These are phyloP conservation scores for Rhamnella rubrinervis DNA, from an alignment of 331 rosid genomes.

Conservation along the genomic window DNA sequence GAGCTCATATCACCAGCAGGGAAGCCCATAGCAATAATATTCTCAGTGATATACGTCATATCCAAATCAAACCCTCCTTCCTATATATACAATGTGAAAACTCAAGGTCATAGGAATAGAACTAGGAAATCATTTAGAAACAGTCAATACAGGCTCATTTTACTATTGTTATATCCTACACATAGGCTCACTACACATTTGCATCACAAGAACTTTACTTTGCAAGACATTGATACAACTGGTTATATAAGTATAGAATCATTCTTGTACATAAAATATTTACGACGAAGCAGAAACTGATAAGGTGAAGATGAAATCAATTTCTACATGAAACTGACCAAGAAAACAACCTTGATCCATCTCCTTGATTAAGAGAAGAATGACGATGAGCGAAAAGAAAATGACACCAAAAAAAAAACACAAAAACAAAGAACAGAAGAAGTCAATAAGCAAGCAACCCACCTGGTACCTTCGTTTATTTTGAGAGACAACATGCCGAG, in stretches of 20 bases:
- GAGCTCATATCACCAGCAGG: constrained; percentile 99
- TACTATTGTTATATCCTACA: neutral
- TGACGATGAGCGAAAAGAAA: neutral
- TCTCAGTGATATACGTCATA: constrained; percentile 97
- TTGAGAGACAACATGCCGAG: constrained; percentile 96
- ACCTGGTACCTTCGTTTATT: constrained; percentile 99
- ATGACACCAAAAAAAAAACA: neutral
- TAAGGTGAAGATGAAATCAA: neutral
- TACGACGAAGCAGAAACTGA: neutral
- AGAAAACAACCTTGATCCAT: neutral
- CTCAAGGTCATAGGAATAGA: constrained; percentile 1
- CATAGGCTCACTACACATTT: too few relatives aligned
- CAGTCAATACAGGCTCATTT: neutral
- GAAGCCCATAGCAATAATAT: constrained; percentile 97
- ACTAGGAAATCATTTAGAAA: neutral
- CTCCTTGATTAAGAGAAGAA: too few relatives aligned
- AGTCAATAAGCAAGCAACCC: constrained; percentile 19
- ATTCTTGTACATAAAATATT: too few relatives aligned
- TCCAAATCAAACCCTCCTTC: constrained; percentile 98
- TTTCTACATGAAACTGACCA: constrained; percentile 2
- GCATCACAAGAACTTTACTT: too few relatives aligned
- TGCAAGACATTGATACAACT: too few relatives aligned
- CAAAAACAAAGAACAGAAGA: neutral
- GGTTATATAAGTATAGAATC: too few relatives aligned
- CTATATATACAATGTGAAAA: constrained; percentile 40